These are phyloP conservation scores for Aspergillus viridinutans DNA, from an alignment of 2,329 filamentous ascomycete genomes.

Conservation along the genomic window DNA sequence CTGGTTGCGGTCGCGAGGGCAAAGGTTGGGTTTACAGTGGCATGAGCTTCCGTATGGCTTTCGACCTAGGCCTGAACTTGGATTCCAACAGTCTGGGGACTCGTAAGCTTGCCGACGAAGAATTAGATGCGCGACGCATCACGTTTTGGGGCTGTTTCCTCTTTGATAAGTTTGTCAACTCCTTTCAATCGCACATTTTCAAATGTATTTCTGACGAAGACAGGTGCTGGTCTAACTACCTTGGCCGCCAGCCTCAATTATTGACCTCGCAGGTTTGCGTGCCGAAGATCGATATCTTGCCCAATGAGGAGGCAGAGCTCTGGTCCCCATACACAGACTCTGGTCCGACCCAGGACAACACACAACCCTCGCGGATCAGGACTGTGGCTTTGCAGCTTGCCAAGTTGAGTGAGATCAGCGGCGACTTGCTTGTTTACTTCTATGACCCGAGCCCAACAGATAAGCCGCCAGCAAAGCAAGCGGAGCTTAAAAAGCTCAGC, in stretches of 20 bases:
- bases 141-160: constrained; percentile 98
- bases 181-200: background rate
- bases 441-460: constrained; percentile 72
- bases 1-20: constrained; percentile 86
- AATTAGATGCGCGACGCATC: constrained; percentile 82
- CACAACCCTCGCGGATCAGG: constrained; percentile 77
- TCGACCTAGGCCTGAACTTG: constrained; percentile 86
- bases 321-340: constrained; percentile 89
- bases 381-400: constrained; percentile 78
- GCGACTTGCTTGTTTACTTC: constrained; percentile 82
- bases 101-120: constrained; percentile 68
- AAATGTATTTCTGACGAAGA: constrained; percentile 10
- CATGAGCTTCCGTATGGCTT: constrained; percentile 97
- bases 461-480: constrained; percentile 65
- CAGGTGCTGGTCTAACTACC: constrained; percentile 91
- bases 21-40: constrained; percentile 98
- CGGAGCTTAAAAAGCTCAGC: constrained; percentile 86
- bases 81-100: constrained; percentile 65
- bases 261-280: constrained; percentile 75
- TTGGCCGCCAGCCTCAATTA: constrained; percentile 84
- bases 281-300: constrained; percentile 86
- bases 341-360: constrained; percentile 67
- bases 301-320: constrained; percentile 74
- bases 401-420: constrained; percentile 86
- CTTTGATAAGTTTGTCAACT: constrained; percentile 71